phyloP scores from a whole-genome alignment of 345 rosid genomes.

The Clarkia xantiana region DNA sequence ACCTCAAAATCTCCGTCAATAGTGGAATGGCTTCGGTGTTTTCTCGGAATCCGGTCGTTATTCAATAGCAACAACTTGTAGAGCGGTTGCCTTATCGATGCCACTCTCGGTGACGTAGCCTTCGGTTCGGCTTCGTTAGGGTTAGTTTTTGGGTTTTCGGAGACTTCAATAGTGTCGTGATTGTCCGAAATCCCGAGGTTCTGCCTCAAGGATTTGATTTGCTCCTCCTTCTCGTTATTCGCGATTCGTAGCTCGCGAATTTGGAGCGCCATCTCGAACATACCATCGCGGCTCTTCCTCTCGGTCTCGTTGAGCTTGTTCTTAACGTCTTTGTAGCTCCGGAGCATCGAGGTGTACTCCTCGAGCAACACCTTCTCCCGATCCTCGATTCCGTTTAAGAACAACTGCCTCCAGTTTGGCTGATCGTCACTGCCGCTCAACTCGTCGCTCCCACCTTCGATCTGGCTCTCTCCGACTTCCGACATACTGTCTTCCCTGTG shows the following conservation, averaged over 20 bases:
- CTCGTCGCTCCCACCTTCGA: constrained; percentile 18
- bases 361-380: constrained; percentile 53
- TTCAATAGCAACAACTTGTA: constrained; percentile 11
- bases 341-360: constrained; percentile 46
- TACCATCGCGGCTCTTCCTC: constrained; percentile 57
- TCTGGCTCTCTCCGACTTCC: constrained; percentile 17
- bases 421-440: constrained; percentile 30
- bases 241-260: constrained; percentile 44
- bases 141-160: constrained; percentile 11
- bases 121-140: background rate
- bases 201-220: constrained; percentile 38
- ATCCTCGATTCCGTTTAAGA: constrained; percentile 45
- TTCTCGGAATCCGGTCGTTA: constrained; percentile 4
- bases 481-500: constrained; percentile 11
- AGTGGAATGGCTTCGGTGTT: background rate
- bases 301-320: constrained; percentile 62
- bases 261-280: constrained; percentile 28
- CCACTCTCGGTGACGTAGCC: too few relatives aligned
- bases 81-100: constrained; percentile 8
- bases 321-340: constrained; percentile 55
- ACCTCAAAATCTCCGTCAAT: background rate
- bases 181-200: constrained; percentile 11
- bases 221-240: constrained; percentile 42
- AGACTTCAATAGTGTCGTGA: too few relatives aligned
- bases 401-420: constrained; percentile 53